Evolutionary conservation across 1,139 yeast species (phyloP).

Genomic region (Debaryomycetaceae sp.): DNA sequence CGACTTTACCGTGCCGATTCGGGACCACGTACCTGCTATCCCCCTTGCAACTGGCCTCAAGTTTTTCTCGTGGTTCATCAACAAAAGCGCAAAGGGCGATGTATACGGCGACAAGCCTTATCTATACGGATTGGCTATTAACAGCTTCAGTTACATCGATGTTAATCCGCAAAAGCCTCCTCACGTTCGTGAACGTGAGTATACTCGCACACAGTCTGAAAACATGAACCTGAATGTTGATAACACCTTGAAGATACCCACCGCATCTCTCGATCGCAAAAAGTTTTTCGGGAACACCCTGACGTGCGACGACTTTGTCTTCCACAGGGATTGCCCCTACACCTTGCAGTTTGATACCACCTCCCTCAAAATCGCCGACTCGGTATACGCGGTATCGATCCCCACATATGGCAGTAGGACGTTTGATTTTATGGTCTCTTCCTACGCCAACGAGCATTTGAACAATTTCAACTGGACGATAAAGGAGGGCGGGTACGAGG

Average conservation of each 20-base stretch:
- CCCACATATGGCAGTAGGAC: constrained; percentile 29
- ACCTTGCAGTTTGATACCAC: constrained; percentile 29
- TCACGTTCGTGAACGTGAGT: constrained; percentile 1
- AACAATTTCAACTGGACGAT: constrained; percentile 36
- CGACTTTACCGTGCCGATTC: constrained; percentile 52
- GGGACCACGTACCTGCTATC: constrained; percentile 46
- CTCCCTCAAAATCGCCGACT: constrained; percentile 29
- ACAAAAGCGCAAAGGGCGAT: constrained; percentile 57
- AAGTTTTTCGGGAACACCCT: constrained; percentile 19
- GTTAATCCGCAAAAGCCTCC: constrained; percentile 3
- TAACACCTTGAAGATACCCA: constrained; percentile 18
- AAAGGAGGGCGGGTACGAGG: constrained; percentile 28
- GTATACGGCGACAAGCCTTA: constrained; percentile 49
- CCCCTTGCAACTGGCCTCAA: constrained; percentile 38
- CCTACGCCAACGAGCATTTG: constrained; percentile 30
- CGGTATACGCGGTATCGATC: constrained; percentile 29
- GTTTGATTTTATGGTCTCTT: constrained; percentile 30
- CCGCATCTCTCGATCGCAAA: constrained; percentile 20
- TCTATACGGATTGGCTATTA: constrained; percentile 51
- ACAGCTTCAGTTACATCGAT: constrained; percentile 38
- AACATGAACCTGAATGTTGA: constrained; percentile 13
- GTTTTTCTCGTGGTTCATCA: constrained; percentile 47
- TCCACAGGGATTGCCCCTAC: constrained; percentile 16
- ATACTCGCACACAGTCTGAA: constrained; percentile 8
- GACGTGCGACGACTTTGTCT: constrained; percentile 23